A percentile compares a stretch with the other conserved stretches of the same genome.
These are phyloP conservation scores for Camelina sativa DNA, from an alignment of 345 rosid species.

Conservation along the genomic window DNA sequence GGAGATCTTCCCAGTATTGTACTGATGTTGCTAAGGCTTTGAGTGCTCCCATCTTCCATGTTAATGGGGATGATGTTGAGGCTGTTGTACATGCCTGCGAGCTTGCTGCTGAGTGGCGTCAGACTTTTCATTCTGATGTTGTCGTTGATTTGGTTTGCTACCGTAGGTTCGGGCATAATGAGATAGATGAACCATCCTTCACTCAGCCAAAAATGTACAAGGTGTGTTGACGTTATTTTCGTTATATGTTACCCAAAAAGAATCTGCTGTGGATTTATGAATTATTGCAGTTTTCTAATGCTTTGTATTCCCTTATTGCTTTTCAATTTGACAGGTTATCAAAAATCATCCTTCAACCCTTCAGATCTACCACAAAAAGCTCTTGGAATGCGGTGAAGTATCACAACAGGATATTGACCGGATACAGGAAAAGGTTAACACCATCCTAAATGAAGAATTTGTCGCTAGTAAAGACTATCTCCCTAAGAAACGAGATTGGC, in stretches of 20 bases:
- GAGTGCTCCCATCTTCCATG: constrained; percentile 86
- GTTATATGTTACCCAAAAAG: neutral
- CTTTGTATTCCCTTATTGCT: neutral
- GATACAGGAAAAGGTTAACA: constrained; percentile 66
- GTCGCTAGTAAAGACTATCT: constrained; percentile 75
- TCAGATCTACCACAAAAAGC: constrained; percentile 65
- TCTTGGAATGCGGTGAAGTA: constrained; percentile 69
- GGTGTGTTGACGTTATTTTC: constrained; percentile 48
- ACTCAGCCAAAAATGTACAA: constrained; percentile 85
- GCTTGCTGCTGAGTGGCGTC: constrained; percentile 95
- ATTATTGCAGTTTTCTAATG: constrained; percentile 6
- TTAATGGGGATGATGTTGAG: constrained; percentile 79
- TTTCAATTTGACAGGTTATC: constrained; percentile 56
- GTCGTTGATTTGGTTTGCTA: constrained; percentile 83
- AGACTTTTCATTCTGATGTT: constrained; percentile 79
- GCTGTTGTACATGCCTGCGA: constrained; percentile 82
- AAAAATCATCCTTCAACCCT: constrained; percentile 74
- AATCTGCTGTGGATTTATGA: neutral
- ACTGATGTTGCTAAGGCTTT: constrained; percentile 92
- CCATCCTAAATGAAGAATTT: constrained; percentile 75
- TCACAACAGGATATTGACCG: constrained; percentile 56
- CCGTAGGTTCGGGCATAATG: constrained; percentile 83
- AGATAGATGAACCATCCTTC: constrained; percentile 86
- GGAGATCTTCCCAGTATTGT: constrained; percentile 87
- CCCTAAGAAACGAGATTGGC: constrained; percentile 78